Conservation (phyloP, 2,329 filamentous ascomycete species). For the Aspergillus luchuensis region DNA sequence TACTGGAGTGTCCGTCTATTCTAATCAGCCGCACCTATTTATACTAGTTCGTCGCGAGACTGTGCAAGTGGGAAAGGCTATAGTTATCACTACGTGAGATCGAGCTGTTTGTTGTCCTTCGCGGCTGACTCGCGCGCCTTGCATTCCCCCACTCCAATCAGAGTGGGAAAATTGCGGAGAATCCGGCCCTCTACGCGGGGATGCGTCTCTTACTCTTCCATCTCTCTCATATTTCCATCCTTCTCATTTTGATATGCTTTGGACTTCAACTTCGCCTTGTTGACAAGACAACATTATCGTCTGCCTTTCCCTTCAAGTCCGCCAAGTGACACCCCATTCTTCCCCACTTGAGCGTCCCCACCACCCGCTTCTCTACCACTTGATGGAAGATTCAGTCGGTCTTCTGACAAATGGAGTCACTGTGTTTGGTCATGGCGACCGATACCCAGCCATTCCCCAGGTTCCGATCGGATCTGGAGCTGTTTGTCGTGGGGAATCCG, state of each 20-base stretch:
- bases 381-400: too few relatives aligned
- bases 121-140: background rate
- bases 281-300: too few relatives aligned
- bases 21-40: background rate
- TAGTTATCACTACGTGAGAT: background rate
- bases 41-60: background rate
- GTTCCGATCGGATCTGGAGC: too few relatives aligned
- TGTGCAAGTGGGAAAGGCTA: background rate
- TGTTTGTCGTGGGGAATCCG: too few relatives aligned
- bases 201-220: background rate
- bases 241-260: background rate
- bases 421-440: too few relatives aligned
- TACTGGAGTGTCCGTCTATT: too few relatives aligned
- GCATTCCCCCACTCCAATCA: background rate
- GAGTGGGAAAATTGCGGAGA: background rate
- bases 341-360: too few relatives aligned
- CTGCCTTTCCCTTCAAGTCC: too few relatives aligned
- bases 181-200: background rate
- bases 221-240: background rate
- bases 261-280: too few relatives aligned
- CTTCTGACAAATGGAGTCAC: too few relatives aligned
- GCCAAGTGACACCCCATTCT: too few relatives aligned
- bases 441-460: fast-evolving
- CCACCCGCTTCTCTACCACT: too few relatives aligned
- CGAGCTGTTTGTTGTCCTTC: background rate